Evolutionary conservation across 441 rosid genomes (phyloP), one percentile per base, ranked within the genome.

Genomic region (Capsella rubella): DNA sequence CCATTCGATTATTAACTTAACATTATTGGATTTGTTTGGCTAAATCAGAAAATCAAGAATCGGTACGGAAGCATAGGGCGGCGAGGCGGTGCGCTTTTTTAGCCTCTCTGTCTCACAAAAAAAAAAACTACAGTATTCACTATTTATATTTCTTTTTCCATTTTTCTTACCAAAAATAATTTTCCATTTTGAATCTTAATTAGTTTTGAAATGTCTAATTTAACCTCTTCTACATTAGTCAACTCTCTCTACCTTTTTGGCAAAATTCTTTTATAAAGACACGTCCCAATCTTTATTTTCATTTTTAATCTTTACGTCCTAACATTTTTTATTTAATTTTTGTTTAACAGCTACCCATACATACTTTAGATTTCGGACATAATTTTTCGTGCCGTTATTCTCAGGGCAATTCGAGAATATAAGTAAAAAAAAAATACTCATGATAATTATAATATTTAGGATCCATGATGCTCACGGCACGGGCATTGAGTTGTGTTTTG

Each of bases 391-490:
- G 74, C 75, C 79, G 74, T 61, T 45, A 68, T 53, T 62, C 59
- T 68, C 64, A 60, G 62, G 62, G 68, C 47, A 74, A 67, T 58
- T 57, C 5, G 67, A 67, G 62, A 8, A 29, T 28, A 28, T 42
- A 21, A 34, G 9, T 3, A 11, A 8, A 15, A 3, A 47, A 3
- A 15, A 39, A 59, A 40, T 21, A 59, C 15, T 11, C 47, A 21
- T 3, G 31, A 15, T 64, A 60, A 53, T 53, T 54, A 45, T 27
- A 65, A 58, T 58, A 51, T 57, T 16, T 66, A 77, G 58, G 64
- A 72, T 37, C 47, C 73, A 77, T 66, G 80, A 60, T 71, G 77
- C 68, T 71, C 76, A 71, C 72, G 76, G 76, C 80, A 71, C 80
- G 80, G 64, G 73, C 76, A 27, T 70, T 10, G 72, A 76, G 67